These are phyloP conservation scores for Suillus paluster DNA, from an alignment of 768 basidiomycete species.

Conservation along the genomic window DNA sequence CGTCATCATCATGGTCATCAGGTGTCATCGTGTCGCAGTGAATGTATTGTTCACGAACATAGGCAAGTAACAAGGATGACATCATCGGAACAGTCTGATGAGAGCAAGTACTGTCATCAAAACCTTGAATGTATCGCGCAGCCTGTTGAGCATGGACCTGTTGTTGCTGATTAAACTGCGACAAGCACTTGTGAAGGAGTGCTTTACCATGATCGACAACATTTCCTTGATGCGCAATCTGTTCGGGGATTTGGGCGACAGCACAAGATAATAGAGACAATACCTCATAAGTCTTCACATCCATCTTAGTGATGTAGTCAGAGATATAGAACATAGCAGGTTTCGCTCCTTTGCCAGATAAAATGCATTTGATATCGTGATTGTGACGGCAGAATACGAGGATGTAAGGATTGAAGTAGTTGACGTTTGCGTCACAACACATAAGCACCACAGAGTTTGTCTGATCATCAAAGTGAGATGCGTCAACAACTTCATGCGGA, in stretches of 20 bases:
- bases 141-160: slow-evolving; percentile 41
- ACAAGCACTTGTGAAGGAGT: slow-evolving; percentile 36
- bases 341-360: slow-evolving; percentile 38
- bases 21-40: no score
- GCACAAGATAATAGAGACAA: slow-evolving; percentile 29
- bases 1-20: no score
- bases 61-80: no score
- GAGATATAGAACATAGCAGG: slow-evolving; percentile 42
- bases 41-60: no score
- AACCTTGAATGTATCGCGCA: slow-evolving; percentile 32
- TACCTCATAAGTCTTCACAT: slow-evolving; percentile 32
- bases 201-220: slow-evolving; percentile 19
- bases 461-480: slow-evolving; percentile 32
- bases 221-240: no score
- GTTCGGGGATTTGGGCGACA: slow-evolving; percentile 12
- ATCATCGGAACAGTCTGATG: slow-evolving; percentile 34
- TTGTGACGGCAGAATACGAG: slow-evolving; percentile 40
- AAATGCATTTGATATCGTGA: slow-evolving; percentile 40
- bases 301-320: slow-evolving; percentile 42
- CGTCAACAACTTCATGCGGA: slow-evolving; percentile 36
- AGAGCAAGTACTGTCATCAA: slow-evolving; percentile 29
- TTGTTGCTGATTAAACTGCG: slow-evolving; percentile 33
- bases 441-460: slow-evolving; percentile 36
- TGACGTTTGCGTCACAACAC: slow-evolving; percentile 32
- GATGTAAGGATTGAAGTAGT: slow-evolving; percentile 38